phyloP scores from a whole-genome alignment of 208 protist species.

The Leishmania tarentolae region DNA sequence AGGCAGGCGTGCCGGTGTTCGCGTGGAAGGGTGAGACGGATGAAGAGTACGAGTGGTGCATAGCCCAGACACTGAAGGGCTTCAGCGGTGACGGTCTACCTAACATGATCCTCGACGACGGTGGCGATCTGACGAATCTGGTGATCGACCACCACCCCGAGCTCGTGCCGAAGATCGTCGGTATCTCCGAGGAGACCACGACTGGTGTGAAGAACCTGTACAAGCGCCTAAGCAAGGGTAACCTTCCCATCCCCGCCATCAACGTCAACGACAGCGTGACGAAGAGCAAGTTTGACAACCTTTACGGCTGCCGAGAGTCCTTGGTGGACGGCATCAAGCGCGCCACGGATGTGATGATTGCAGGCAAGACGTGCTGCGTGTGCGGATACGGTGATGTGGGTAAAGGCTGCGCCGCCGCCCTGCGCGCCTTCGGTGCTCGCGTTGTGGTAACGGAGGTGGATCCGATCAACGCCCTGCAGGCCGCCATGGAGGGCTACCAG shows the following conservation, averaged over 20 bases:
- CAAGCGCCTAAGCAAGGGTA: conserved; percentile 94
- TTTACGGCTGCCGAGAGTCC: conserved; percentile 99
- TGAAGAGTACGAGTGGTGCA: conserved; percentile 99
- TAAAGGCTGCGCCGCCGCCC: conserved; percentile 97
- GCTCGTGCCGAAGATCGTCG: conserved; percentile 94
- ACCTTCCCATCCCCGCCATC: conserved; percentile 98
- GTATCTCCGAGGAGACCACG: conserved; percentile 99
- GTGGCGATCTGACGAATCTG: conserved; percentile 98
- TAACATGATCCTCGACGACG: conserved; percentile 99
- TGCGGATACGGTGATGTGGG: conserved; percentile 99
- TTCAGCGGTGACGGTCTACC: conserved; percentile 89
- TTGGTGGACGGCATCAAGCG: conserved; percentile 99
- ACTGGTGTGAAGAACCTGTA: conserved; percentile 99
- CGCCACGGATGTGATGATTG: conserved; percentile 99
- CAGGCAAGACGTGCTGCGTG: conserved; percentile 98
- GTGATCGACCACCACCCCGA: conserved; percentile 94
- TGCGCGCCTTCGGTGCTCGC: conserved; percentile 96
- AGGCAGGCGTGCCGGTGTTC: conserved; percentile 96
- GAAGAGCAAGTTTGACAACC: conserved; percentile 99
- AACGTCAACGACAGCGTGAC: conserved; percentile 99
- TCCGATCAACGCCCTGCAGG: conserved; percentile 99
- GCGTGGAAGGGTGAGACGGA: conserved; percentile 99
- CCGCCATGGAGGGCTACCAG: conserved; percentile 98
- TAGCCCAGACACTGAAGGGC: conserved; percentile 92
- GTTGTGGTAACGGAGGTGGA: conserved; percentile 99